Base-by-base conservation (phyloP, 176 grass and related monocot species). In the Eragrostis nindensis region DNA sequence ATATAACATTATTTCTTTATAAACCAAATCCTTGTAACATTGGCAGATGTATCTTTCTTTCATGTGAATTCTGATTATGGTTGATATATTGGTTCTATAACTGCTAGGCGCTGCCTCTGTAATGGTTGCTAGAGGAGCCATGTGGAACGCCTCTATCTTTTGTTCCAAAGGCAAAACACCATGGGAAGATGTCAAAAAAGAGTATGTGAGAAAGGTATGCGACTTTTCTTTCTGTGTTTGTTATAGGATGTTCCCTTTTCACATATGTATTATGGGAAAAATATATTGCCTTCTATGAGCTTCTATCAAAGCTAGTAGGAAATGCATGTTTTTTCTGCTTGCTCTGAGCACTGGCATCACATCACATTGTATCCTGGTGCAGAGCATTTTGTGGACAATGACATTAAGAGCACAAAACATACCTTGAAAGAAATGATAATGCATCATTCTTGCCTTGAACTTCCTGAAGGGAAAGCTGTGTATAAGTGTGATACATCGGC, bases 321-420 rank as follows among this genome's bases (percentile, higher is more conserved):
- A 7, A 29, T 56, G 18, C 38, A 10, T 70, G 42, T 43, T 82
- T 78, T 73, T 78, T n/a, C n/a, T 87, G 21, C 27, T 29, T 78
- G 59, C 62, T n/a, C n/a, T 64, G 19, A 48, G 1, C 52, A 77
- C 70, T 76, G 40, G 62, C 44, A 83, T 76, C 6, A 43, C 44
- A 77, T 82, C 65, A 27, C 60, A 43, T 66, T 67, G 10, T 84
- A 41, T 59, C 78, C n/a, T 86, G 80, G 44, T 11, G 4, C 90
- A 98, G 96, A 93, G 90, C 69, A 93, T 98, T 76, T 84, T 98
- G 86, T 98, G 96, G 92, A 95, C 83, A 98, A 98, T 74, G 92
- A 95, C 87, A 61, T 95, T 53, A 98, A 98, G 88, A 95, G 90
- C 88, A 95, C 90, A 36, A 98, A 98, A 74, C 91, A 91, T 68